A percentile compares a stretch with the other conserved stretches of the same genome.
Evolutionary conservation across 257 asterid genomes (phyloP).

Genomic region (Jaltomata sinuosa): DNA sequence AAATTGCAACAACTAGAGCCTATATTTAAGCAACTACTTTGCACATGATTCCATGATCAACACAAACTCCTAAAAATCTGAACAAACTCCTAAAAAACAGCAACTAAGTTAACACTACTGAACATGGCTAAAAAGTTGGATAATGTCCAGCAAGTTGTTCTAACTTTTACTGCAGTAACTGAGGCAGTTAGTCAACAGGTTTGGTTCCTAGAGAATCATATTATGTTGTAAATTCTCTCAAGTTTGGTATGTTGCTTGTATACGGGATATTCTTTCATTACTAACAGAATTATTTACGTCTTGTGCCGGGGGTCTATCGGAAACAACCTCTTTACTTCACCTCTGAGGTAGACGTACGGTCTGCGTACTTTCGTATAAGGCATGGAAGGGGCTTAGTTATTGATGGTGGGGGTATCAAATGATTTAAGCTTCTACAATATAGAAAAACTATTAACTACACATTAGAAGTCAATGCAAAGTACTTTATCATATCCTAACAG

Average conservation of each 20-base stretch:
- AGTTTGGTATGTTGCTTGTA: too few relatives aligned
- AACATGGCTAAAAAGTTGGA: not conserved
- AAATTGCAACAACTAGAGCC: not conserved
- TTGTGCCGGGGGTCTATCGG: too few relatives aligned
- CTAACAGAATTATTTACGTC: too few relatives aligned
- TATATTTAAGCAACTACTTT: too few relatives aligned
- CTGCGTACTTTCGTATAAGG: not conserved
- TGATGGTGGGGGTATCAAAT: not conserved
- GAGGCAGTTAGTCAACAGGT: not conserved
- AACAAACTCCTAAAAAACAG: too few relatives aligned
- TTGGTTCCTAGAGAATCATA: too few relatives aligned
- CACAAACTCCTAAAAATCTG: too few relatives aligned
- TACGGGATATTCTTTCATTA: too few relatives aligned
- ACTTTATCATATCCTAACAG: not conserved
- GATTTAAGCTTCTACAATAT: not conserved
- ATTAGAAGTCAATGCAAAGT: not conserved
- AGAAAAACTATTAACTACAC: not conserved
- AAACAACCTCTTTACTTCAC: too few relatives aligned
- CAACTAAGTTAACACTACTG: too few relatives aligned
- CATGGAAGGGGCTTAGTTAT: not conserved
- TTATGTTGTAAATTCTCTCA: too few relatives aligned
- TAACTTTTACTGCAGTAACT: not conserved
- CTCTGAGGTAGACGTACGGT: too few relatives aligned
- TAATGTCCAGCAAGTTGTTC: not conserved
- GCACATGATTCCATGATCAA: not conserved